Percentiles rank a stretch among this genome's conserved stretches.
These are phyloP conservation scores for Leccinum rimulosum DNA, from an alignment of 768 basidiomycete species.

Conservation along the genomic window DNA sequence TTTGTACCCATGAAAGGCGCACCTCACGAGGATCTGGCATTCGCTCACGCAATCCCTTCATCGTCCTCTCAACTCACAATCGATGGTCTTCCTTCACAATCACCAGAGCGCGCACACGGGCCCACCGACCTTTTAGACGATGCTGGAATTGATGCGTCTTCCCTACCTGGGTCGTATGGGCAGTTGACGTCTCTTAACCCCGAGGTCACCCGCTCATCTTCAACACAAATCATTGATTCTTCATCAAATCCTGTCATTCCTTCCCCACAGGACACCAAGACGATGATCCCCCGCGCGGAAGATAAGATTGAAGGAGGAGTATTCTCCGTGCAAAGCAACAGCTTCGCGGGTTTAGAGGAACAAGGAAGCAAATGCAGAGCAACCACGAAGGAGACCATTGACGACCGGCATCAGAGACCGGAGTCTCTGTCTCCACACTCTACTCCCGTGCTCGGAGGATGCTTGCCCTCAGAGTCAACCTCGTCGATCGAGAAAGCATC, in stretches of 20 bases:
- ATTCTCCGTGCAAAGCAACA: neutral
- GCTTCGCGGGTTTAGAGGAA: neutral
- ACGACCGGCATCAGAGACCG: constrained; percentile 39
- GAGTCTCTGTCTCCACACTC: constrained; percentile 64
- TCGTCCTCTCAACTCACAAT: constrained; percentile 11
- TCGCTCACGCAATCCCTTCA: constrained; percentile 6
- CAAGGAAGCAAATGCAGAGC: constrained; percentile 37
- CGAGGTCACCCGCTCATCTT: neutral
- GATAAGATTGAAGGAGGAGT: neutral
- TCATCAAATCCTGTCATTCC: neutral
- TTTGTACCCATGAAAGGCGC: constrained; percentile 1
- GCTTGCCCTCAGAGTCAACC: constrained; percentile 25
- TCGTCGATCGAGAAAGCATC: constrained; percentile 14
- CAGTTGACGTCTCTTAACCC: constrained; percentile 6
- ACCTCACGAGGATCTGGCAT: constrained; percentile 1
- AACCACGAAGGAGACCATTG: neutral
- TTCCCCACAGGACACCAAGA: constrained; percentile 1
- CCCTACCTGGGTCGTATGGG: neutral
- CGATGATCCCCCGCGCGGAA: neutral
- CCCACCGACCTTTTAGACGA: constrained; percentile 1
- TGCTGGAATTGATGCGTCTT: constrained; percentile 5
- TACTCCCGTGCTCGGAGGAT: constrained; percentile 37
- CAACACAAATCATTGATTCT: constrained; percentile 5
- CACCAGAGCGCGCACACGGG: constrained; percentile 17
- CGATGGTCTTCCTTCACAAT: constrained; percentile 24